Evolutionary conservation across 179 eudicot genomes (phyloP).

Genomic region (Beta corolliflora): DNA sequence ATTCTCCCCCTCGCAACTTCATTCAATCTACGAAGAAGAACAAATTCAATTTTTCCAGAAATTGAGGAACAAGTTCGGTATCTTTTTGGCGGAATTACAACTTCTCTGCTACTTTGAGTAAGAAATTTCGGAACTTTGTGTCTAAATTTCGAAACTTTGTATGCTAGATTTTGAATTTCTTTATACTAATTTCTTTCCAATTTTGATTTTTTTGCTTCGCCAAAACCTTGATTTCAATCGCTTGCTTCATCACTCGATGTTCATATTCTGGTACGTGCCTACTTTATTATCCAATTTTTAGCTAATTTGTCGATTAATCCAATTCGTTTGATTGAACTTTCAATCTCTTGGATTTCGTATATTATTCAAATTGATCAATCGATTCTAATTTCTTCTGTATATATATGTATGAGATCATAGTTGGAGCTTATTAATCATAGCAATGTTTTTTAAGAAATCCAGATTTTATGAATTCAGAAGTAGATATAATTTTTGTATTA

Average conservation of each 20-base stretch:
- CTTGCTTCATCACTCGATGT: slow-evolving; percentile 24
- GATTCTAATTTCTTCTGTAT: not conserved
- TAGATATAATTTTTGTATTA: no score
- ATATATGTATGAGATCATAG: no score
- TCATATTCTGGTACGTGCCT: slow-evolving; percentile 32
- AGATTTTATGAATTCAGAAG: not conserved
- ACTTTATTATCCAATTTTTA: not conserved
- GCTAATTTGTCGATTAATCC: not conserved
- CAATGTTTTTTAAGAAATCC: not conserved
- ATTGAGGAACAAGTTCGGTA: no score
- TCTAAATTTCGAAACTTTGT: no score
- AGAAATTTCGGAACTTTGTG: no score
- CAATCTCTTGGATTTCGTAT: not conserved
- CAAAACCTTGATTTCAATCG: not conserved
- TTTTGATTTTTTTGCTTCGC: not conserved
- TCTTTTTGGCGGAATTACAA: no score
- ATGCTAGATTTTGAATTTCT: no score
- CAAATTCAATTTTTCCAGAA: no score
- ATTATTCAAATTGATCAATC: not conserved
- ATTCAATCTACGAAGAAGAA: rapidly evolving
- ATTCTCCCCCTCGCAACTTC: no score
- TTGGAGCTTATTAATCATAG: no score
- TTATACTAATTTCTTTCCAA: no score
- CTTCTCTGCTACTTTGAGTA: no score
- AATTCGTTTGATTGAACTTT: not conserved